Conservation (phyloP, 2,329 filamentous ascomycete genomes). For the Alternaria infectoria region DNA sequence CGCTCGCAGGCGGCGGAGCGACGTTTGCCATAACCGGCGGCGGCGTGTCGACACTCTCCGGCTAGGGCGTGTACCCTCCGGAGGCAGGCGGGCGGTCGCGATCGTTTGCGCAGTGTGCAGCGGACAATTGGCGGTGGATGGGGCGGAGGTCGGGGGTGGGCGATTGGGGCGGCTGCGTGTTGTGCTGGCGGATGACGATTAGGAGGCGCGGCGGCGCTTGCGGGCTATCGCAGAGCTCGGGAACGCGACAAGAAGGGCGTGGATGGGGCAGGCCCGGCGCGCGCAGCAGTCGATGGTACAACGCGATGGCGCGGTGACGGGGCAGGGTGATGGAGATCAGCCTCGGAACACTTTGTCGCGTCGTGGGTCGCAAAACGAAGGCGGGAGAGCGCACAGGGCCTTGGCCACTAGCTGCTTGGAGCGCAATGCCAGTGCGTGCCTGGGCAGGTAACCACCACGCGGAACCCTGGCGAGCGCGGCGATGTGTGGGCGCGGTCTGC, state of each 20-base stretch:
- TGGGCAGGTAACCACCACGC: constrained; percentile 7
- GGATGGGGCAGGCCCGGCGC: background rate
- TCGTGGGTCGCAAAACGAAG: constrained; percentile 22
- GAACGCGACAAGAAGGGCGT: constrained; percentile 3
- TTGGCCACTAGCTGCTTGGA: constrained; percentile 12
- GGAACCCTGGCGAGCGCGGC: constrained; percentile 8
- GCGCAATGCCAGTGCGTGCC: constrained; percentile 7
- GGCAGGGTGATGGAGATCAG: constrained; percentile 28
- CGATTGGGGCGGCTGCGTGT: constrained; percentile 18
- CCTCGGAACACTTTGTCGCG: constrained; percentile 24
- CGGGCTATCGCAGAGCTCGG: constrained; percentile 9
- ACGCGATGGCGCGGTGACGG: constrained; percentile 15
- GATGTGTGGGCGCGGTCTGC: background rate
- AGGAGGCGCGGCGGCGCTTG: constrained; percentile 16
- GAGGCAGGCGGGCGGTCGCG: constrained; percentile 40
- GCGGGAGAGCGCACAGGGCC: constrained; percentile 18
- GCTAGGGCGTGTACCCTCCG: constrained; percentile 17
- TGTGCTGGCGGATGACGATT: constrained; percentile 26
- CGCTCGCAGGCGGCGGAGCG: constrained; percentile 54
- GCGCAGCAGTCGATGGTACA: constrained; percentile 7
- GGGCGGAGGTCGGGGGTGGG: constrained; percentile 21
- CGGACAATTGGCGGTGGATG: constrained; percentile 16
- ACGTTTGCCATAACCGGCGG: constrained; percentile 15
- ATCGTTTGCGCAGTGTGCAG: constrained; percentile 27
- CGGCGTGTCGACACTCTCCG: constrained; percentile 36